Evolutionary conservation across 164 flowering plant species (phyloP).

Genomic region (Aristolochia contorta): DNA sequence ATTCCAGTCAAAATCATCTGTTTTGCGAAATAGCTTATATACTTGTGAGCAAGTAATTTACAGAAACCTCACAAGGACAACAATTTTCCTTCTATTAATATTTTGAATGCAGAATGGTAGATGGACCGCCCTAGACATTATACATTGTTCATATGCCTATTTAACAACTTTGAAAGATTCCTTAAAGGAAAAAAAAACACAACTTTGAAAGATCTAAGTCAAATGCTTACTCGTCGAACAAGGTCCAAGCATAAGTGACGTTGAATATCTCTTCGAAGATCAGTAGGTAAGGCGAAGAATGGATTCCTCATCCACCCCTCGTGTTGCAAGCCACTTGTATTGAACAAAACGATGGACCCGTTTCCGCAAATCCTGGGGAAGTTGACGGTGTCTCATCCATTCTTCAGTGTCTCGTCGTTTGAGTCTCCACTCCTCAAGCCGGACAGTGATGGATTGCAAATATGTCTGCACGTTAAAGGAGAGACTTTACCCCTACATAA

Average conservation of each 20-base stretch:
- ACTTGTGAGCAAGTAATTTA: too few relatives aligned
- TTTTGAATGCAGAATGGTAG: too few relatives aligned
- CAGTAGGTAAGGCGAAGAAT: constrained; percentile 68
- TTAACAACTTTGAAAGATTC: too few relatives aligned
- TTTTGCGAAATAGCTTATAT: too few relatives aligned
- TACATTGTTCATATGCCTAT: too few relatives aligned
- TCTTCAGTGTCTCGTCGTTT: constrained; percentile 90
- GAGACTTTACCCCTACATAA: not conserved
- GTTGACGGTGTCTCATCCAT: constrained; percentile 96
- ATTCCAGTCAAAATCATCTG: too few relatives aligned
- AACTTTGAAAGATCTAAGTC: not conserved
- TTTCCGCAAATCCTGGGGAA: constrained; percentile 58
- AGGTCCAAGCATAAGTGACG: constrained; percentile 91
- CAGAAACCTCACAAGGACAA: too few relatives aligned
- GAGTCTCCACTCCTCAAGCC: constrained; percentile 96
- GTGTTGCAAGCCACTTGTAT: constrained; percentile 91
- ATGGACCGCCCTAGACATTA: too few relatives aligned
- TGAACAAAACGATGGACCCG: constrained; percentile 82
- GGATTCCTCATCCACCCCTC: constrained; percentile 88
- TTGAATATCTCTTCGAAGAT: constrained; percentile 88
- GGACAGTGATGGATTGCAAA: constrained; percentile 77
- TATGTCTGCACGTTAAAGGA: constrained; percentile 50
- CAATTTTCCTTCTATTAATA: too few relatives aligned
- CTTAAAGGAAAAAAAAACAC: too few relatives aligned
- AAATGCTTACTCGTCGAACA: constrained; percentile 69